Base-by-base conservation (phyloP, 257 asterid genomes). In the Solanum verrucosum region DNA sequence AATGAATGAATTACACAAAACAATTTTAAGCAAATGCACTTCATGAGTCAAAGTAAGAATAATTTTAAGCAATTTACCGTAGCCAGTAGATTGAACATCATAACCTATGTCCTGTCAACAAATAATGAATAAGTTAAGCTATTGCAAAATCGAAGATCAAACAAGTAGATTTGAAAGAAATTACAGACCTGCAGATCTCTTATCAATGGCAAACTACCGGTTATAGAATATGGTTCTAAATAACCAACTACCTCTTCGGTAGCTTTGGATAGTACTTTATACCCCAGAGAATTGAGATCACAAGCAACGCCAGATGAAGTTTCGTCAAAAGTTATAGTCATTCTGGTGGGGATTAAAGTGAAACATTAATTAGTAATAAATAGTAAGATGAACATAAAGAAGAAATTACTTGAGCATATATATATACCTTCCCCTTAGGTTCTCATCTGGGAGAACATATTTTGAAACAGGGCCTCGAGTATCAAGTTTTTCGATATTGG, bases 51-150 rank as follows among this genome's bases (percentile, higher is more conserved):
- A 68, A 68, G 75, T 27, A 27, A 68, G 75, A 35, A 35, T n/a
- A n/a, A n/a, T n/a, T n/a, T n/a, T n/a, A n/a, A n/a, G n/a, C 38
- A 35, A 35, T 87, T 67, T 93, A 97, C 99, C 99, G 44, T 97
- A 95, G 92, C 99, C 99, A 73, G 93, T 86, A 89, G 98, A 94
- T 87, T 95, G 99, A 87, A 97, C 99, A 86, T 97, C 98, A 52
- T 95, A 97, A 75, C 98, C 99, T 87, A 95, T 96, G 25, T 94
- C 98, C 99, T 97, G 90, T 88, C 85, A 83, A 16, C 33, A 71
- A 72, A 31, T 16, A 86, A 68, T 16, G 88, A 71, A 86, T 68
- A 67, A 86, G 81, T 37, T 38, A 38, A 38, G 42, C 49, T 23
- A 46, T 14, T 35, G 74, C 31, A 84, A n/a, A 52, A 40, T 18